Conservation (phyloP, 371 early-diverging fungal genomes). For the Mortierella sp. region DNA sequence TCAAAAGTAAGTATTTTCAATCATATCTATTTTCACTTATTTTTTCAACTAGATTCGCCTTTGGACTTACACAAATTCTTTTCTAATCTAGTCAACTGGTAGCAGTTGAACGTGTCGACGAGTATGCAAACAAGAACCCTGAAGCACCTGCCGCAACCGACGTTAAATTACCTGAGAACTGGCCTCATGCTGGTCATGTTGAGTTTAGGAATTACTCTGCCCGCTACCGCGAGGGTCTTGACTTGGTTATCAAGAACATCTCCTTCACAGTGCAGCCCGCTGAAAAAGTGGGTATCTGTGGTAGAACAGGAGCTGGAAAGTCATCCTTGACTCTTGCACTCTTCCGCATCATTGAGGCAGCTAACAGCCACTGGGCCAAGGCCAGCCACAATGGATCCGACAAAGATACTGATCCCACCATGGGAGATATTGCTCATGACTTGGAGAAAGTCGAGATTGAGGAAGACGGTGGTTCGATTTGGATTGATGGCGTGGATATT, state of each 20-base stretch:
- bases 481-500: slow-evolving; percentile 79
- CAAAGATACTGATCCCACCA: background rate
- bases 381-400: slow-evolving; percentile 31
- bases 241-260: slow-evolving; percentile 69
- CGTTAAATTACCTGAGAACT: slow-evolving; percentile 45
- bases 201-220: slow-evolving; percentile 53
- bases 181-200: slow-evolving; percentile 73
- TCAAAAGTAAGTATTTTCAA: slow-evolving; percentile 4
- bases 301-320: slow-evolving; percentile 76
- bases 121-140: slow-evolving; percentile 69
- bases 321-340: slow-evolving; percentile 65
- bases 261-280: slow-evolving; percentile 61
- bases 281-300: slow-evolving; percentile 74
- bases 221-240: slow-evolving; percentile 66
- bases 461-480: slow-evolving; percentile 67
- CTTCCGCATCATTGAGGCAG: slow-evolving; percentile 62
- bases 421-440: background rate
- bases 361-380: slow-evolving; percentile 42
- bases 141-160: slow-evolving; percentile 64
- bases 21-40: background rate
- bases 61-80: background rate
- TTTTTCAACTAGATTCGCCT: background rate
- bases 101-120: slow-evolving; percentile 75
- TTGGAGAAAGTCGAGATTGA: slow-evolving; percentile 64
- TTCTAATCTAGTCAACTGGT: slow-evolving; percentile 37